phyloP scores from a whole-genome alignment of 805 yeast species.

The Lachancea kluyveri region DNA sequence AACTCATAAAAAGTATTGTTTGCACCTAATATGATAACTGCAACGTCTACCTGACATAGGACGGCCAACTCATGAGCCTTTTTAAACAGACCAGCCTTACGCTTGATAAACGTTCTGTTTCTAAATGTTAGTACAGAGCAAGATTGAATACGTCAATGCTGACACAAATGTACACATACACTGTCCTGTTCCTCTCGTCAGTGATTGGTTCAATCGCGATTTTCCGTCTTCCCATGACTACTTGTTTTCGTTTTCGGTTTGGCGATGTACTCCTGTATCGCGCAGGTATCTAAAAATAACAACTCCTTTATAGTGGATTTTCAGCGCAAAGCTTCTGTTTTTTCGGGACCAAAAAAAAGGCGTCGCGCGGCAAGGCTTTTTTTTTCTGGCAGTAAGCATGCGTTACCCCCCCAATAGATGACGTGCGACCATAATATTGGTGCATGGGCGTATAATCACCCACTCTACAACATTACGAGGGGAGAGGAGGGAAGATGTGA shows the following conservation, averaged over 20 bases:
- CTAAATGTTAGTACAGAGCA: slow-evolving; percentile 8
- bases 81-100: slow-evolving; percentile 90
- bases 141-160: too few species aligned
- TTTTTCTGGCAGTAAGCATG: too few species aligned
- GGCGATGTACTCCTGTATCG: neutral
- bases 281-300: slow-evolving; percentile 5
- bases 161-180: slow-evolving; percentile 23
- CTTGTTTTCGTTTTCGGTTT: slow-evolving; percentile 2
- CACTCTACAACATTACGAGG: too few species aligned
- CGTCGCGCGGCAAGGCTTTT: too few species aligned
- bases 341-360: too few species aligned
- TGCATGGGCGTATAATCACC: too few species aligned
- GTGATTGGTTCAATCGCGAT: slow-evolving; percentile 86
- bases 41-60: slow-evolving; percentile 86
- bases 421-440: too few species aligned
- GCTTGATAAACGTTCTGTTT: slow-evolving; percentile 70
- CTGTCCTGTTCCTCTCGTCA: slow-evolving; percentile 81
- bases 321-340: too few species aligned
- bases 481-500: too few species aligned
- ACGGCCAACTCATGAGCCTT: slow-evolving; percentile 61
- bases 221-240: slow-evolving; percentile 89
- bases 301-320: too few species aligned
- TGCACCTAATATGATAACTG: slow-evolving; percentile 80
- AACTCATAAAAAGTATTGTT: slow-evolving; percentile 83
- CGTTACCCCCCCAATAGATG: too few species aligned